Base-by-base conservation (phyloP, 805 yeast species). In the Kluyveromyces nonfermentans region DNA sequence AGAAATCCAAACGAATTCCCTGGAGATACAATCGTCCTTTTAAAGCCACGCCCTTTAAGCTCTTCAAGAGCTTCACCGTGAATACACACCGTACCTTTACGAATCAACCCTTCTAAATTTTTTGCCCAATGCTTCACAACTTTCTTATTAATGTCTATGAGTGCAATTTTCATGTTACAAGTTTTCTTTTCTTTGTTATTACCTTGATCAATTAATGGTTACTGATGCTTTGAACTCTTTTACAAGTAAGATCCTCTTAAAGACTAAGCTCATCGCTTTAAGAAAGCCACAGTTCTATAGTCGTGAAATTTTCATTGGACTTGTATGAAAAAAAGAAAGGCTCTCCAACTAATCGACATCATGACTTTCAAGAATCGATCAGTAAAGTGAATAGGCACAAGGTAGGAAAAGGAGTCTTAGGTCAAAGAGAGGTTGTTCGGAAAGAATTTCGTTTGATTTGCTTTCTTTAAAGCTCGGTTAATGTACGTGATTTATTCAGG, bases 1-100 rank as follows among this genome's bases (percentile, higher is more conserved):
- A 74, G 58, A 40, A 62, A 68, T 4, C 78, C 78, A 42, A 68
- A 60, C 2, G 75, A 69, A 46, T 74, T 74, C 1, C 78, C 79
- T 1, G 79, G 78, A 2, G 78, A 72, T 1, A 74, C 67, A 15
- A 74, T 61, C 53, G 68, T 46, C 43, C 46, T 32, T 14, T 22
- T 21, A 20, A 30, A 15, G 15, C 38, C 31, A n/a, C 18, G 33
- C 18, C 7, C 32, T 14, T 20, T n/a, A 2, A 41, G 34, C 20
- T 4, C 5, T n/a, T 28, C 37, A n/a, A 41, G 19, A 14, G 19
- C 9, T n/a, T 37, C 43, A 10, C 22, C 14, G 8, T 33, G 37
- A 3, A 41, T 14, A 12, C 17, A 21, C 14, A 41, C 43, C 20
- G 28, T 15, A 2, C 35, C 38, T 33, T 22, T 18, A 4, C 33